Evolutionary conservation across 75 land plant species (phyloP).

Genomic region (Cupressus sempervirens): DNA sequence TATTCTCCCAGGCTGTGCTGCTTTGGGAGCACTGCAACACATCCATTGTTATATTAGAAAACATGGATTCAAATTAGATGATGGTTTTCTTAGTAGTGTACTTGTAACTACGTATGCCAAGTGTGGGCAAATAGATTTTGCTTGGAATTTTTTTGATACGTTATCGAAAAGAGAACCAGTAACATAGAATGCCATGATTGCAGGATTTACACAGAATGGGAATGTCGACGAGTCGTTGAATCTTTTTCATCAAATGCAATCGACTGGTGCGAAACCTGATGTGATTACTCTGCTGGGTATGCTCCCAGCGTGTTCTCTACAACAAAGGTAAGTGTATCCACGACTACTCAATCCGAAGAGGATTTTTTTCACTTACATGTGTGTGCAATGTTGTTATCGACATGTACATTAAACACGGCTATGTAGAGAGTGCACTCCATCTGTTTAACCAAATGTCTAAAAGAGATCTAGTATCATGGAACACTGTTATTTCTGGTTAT

Average conservation of each 20-base stretch:
- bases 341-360: constrained; percentile 17
- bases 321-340: constrained; percentile 37
- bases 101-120: constrained; percentile 13
- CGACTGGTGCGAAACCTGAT: constrained; percentile 30
- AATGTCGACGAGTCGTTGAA: constrained; percentile 24
- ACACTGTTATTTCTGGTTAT: constrained; percentile 34
- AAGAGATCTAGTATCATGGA: constrained; percentile 2
- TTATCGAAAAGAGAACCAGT: constrained; percentile 7
- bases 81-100: not conserved
- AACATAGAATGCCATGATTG: constrained; percentile 48
- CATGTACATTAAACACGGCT: constrained; percentile 52
- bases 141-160: constrained; percentile 1
- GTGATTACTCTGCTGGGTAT: constrained; percentile 16
- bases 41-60: not conserved
- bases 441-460: not conserved
- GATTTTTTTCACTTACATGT: constrained; percentile 5
- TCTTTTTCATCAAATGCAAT: constrained; percentile 35
- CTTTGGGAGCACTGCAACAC: not conserved
- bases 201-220: constrained; percentile 44
- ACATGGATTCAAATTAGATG: not conserved
- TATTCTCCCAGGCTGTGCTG: constrained; percentile 4
- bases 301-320: constrained; percentile 34
- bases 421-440: not conserved
- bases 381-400: constrained; percentile 21
- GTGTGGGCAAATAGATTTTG: constrained; percentile 4